Base-by-base conservation (phyloP, 768 basidiomycete genomes). In the Neoboletus brunneissimus region DNA sequence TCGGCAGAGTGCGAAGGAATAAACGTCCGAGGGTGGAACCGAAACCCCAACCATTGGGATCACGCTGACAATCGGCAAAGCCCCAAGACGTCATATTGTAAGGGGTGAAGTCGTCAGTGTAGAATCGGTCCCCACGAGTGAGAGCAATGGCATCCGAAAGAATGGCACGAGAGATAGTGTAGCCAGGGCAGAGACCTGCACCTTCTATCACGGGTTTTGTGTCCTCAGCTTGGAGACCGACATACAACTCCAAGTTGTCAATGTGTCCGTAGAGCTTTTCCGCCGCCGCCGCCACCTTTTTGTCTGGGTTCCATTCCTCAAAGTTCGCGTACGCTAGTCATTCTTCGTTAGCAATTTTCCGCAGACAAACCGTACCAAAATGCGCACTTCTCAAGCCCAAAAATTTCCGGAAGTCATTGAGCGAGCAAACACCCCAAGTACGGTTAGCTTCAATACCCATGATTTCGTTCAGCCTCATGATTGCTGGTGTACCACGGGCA, bases 341-440 rank as follows among this genome's bases (percentile, higher is more conserved):
- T 16, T 13, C 10, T 15, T 51, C 9, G 49, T 61, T 42, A 58
- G 53, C 4, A 4, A 40, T 29, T 7, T 7, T 9, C 15, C 5
- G 13, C 12, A 34, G n/a, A 15, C 3, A 2, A 48, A 22, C 1
- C 2, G 12, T 16, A 20, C 11, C 35, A 5, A 16, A 8, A 20
- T 9, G 16, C 83, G 63, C 59, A 89, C 89, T 77, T 69, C 89
- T 91, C 46, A 94, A 66, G 12, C 90, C 91, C 48, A 94, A 75
- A 76, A 83, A 93, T 81, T 79, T 85, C 54, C 91, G 77, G 73
- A 94, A 94, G 57, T 93, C 91, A 59, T 94, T 94, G 58, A 94
- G 68, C 2, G 87, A 85, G 67, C 91, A 93, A 20, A 87, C 84
- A 46, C 90, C 91, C 91, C 91, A 94, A 22, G 66, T 60, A 31